Conservation (phyloP, 2,329 filamentous ascomycete genomes). For the Botrytis medusae region DNA sequence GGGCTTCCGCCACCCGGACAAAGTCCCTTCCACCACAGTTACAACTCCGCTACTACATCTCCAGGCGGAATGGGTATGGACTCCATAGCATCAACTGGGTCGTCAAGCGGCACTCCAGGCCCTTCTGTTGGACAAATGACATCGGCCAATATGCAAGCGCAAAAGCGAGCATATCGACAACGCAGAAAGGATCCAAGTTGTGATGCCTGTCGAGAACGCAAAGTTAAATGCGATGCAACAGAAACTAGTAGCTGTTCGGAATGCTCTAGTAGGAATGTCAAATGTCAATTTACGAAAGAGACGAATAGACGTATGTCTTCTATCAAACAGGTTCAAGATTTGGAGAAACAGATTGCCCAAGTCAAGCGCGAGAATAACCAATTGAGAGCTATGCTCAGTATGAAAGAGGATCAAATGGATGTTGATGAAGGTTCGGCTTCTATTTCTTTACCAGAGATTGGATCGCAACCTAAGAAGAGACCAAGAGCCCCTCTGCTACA, state of each 20-base stretch:
- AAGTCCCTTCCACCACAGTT: conserved; percentile 36
- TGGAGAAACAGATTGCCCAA: conserved; percentile 85
- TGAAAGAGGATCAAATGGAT: conserved; percentile 47
- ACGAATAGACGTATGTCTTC: conserved; percentile 98
- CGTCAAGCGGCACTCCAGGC: conserved; percentile 55
- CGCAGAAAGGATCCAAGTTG: conserved; percentile 94
- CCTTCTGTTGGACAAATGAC: conserved; percentile 40
- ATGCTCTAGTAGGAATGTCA: conserved; percentile 93
- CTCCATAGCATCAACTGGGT: conserved; percentile 59
- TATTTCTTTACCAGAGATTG: conserved; percentile 63
- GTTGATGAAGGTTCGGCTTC: conserved; percentile 40
- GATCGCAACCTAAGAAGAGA: conserved; percentile 63
- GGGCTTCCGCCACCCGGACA: conserved; percentile 44
- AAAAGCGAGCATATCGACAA: conserved; percentile 93
- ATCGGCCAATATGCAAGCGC: conserved; percentile 61
- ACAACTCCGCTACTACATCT: conserved; percentile 35
- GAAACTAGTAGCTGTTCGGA: conserved; percentile 96
- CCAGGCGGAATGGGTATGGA: conserved; percentile 52
- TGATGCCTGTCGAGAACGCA: conserved; percentile 88
- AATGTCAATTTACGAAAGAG: conserved; percentile 98
- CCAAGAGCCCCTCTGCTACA: conserved; percentile 60
- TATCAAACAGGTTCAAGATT: conserved; percentile 97
- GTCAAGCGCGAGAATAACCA: conserved; percentile 78
- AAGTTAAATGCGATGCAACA: conserved; percentile 90
- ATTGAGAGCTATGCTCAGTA: conserved; percentile 62